A percentile compares a stretch with the other conserved stretches of the same genome.
phyloP scores from a whole-genome alignment of 2,329 filamentous ascomycete species.

The Sporothrix inflata region DNA sequence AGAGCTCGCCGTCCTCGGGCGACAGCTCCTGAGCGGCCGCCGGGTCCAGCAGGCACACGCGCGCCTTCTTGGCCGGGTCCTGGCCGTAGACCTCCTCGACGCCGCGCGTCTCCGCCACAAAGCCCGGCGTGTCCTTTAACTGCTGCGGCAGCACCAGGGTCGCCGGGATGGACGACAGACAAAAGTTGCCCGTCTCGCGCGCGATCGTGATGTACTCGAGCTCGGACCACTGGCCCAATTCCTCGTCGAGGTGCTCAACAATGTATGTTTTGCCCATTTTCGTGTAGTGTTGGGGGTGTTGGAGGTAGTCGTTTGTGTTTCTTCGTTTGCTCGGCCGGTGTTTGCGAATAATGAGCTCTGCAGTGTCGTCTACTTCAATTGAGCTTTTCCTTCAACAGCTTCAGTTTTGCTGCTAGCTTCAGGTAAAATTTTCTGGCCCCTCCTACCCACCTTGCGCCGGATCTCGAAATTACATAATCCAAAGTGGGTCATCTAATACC shows the following conservation, averaged over 20 bases:
- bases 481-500: neutral
- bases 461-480: constrained; percentile 16
- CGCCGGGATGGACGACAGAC: constrained; percentile 78
- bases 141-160: constrained; percentile 66
- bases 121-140: constrained; percentile 59
- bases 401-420: neutral
- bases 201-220: constrained; percentile 91
- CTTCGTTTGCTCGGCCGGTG: neutral
- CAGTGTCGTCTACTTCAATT: neutral
- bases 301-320: neutral
- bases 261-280: constrained; percentile 72
- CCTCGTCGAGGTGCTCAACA: constrained; percentile 94
- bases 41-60: constrained; percentile 29
- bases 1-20: constrained; percentile 78
- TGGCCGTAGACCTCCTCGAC: constrained; percentile 81
- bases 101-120: constrained; percentile 73
- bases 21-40: constrained; percentile 65
- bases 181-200: constrained; percentile 77
- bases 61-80: constrained; percentile 57
- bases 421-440: neutral
- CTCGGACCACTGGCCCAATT: constrained; percentile 91
- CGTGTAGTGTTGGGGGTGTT: neutral
- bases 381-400: neutral
- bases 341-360: neutral
- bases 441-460: neutral